Evolutionary conservation across 192 early-diverging fungal genomes (phyloP).

Genomic region (Coemansia pectinata): DNA sequence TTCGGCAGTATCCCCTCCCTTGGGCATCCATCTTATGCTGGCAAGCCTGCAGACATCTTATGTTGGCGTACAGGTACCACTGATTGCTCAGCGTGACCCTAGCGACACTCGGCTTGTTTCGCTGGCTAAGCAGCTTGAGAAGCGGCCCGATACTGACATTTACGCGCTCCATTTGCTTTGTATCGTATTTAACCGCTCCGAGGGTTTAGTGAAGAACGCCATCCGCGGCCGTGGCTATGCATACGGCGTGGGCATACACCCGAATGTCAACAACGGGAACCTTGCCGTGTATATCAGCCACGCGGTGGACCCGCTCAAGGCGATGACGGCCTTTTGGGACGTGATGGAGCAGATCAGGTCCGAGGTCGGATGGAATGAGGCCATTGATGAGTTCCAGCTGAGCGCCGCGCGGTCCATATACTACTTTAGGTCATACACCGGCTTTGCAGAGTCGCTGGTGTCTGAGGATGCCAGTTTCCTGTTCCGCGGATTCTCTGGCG

Average conservation of each 20-base stretch:
- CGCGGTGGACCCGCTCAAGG: constrained; percentile 41
- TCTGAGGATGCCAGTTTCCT: constrained; percentile 31
- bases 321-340: constrained; percentile 44
- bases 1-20: constrained; percentile 13
- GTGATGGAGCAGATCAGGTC: constrained; percentile 19
- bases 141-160: constrained; percentile 27
- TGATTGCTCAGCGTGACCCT: neutral
- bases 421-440: constrained; percentile 24
- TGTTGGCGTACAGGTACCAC: constrained; percentile 43
- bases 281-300: constrained; percentile 53
- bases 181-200: constrained; percentile 69
- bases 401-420: constrained; percentile 36
- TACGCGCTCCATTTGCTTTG: constrained; percentile 54
- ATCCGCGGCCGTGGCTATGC: constrained; percentile 78
- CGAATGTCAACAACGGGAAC: constrained; percentile 20
- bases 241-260: constrained; percentile 61
- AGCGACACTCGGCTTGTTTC: neutral
- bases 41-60: constrained; percentile 40
- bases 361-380: constrained; percentile 33
- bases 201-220: constrained; percentile 81
- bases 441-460: constrained; percentile 16
- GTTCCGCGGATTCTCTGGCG: constrained; percentile 30
- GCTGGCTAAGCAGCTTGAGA: constrained; percentile 29
- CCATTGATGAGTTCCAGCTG: constrained; percentile 44
- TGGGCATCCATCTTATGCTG: constrained; percentile 38